Percentiles rank a stretch among this genome's conserved stretches.
These are phyloP conservation scores for Monosporascus cannonballus DNA, from an alignment of 2,329 filamentous ascomycete species.

Conservation along the genomic window DNA sequence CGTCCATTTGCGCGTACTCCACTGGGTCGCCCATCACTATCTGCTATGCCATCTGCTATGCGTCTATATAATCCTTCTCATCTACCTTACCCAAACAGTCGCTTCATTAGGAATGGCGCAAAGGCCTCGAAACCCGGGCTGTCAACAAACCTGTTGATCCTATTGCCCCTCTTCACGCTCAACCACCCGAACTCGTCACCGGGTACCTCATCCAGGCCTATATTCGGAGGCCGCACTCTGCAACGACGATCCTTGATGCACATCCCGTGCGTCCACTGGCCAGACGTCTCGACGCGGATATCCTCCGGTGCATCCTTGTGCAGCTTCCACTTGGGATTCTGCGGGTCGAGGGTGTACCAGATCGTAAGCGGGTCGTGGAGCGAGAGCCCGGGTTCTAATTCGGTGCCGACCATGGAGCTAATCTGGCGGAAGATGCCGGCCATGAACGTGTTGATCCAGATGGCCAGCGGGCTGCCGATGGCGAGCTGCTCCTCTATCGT, in stretches of 20 bases:
- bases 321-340: constrained; percentile 50
- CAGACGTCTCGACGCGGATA: constrained; percentile 79
- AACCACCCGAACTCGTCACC: constrained; percentile 76
- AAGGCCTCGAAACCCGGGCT: constrained; percentile 65
- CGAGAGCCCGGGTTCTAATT: constrained; percentile 52
- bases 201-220: constrained; percentile 44
- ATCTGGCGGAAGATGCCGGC: constrained; percentile 65
- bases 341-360: constrained; percentile 67
- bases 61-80: not conserved
- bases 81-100: constrained; percentile 49
- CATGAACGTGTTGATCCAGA: constrained; percentile 69
- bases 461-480: constrained; percentile 64
- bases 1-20: not conserved
- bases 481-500: constrained; percentile 49
- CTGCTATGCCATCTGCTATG: not conserved
- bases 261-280: constrained; percentile 94
- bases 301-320: constrained; percentile 61
- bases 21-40: not conserved
- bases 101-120: constrained; percentile 58
- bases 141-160: constrained; percentile 65
- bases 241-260: constrained; percentile 73
- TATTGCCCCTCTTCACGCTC: constrained; percentile 67
- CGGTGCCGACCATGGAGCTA: constrained; percentile 53
- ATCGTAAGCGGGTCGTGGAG: constrained; percentile 75
- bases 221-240: constrained; percentile 47